These are phyloP conservation scores for Hyaloperonospora brassicae DNA, from an alignment of 352 stramenopile species.

Conservation along the genomic window DNA sequence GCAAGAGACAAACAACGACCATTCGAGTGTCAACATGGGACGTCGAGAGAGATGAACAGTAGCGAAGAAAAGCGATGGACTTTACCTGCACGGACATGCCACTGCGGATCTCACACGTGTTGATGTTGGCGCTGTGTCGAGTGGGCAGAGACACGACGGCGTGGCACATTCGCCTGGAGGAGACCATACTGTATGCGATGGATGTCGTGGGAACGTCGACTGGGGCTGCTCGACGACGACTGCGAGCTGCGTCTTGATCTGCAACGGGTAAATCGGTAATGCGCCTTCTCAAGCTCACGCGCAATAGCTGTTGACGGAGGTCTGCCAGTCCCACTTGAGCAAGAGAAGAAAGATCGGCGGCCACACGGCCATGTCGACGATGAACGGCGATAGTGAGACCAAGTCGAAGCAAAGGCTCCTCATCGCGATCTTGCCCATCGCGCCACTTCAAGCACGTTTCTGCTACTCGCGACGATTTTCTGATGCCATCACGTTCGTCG, in stretches of 20 bases:
- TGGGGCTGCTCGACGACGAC: slow-evolving; percentile 10
- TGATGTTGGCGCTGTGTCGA: slow-evolving; percentile 21
- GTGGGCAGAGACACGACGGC: background rate
- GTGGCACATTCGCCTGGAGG: slow-evolving; percentile 29
- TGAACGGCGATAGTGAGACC: too few species aligned
- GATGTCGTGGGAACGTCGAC: background rate
- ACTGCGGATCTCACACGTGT: slow-evolving; percentile 61
- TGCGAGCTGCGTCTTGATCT: slow-evolving; percentile 2
- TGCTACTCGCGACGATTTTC: slow-evolving; percentile 8
- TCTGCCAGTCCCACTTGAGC: too few species aligned
- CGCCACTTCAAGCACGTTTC: slow-evolving; percentile 8
- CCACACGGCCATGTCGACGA: too few species aligned
- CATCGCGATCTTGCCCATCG: slow-evolving; percentile 20
- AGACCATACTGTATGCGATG: slow-evolving; percentile 23
- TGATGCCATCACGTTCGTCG: too few species aligned
- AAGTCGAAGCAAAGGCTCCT: too few species aligned
- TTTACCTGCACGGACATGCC: slow-evolving; percentile 76
- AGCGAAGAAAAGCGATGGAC: background rate
- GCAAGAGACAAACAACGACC: background rate
- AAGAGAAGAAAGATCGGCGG: too few species aligned
- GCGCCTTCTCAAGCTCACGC: too few species aligned
- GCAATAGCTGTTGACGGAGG: too few species aligned
- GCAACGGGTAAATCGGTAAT: too few species aligned
- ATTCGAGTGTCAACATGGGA: slow-evolving; percentile 2
- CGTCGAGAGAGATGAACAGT: too few species aligned